Conservation (phyloP, 2,329 filamentous ascomycete genomes). For the Fusarium multiceps region DNA sequence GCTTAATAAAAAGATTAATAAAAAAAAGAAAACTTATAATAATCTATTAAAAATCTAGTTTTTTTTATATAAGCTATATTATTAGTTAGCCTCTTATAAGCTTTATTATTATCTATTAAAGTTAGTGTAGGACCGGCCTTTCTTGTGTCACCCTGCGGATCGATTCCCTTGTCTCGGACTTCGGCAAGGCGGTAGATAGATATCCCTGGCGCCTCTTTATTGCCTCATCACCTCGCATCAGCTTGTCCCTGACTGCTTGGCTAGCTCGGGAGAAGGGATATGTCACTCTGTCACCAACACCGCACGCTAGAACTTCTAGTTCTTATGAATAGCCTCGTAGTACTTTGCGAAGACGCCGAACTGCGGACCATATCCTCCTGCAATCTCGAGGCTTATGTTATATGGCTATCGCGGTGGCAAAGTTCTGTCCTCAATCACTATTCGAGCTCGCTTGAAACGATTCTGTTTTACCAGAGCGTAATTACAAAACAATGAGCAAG, state of each 20-base stretch:
- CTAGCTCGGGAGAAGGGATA: background rate
- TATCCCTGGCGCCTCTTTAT: background rate
- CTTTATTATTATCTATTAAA: too few species aligned
- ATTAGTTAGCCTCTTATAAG: too few species aligned
- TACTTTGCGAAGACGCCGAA: fast-evolving
- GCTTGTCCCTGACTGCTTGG: background rate
- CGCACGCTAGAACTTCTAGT: background rate
- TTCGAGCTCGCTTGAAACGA: background rate
- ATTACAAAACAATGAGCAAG: background rate
- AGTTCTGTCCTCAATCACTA: background rate
- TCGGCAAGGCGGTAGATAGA: background rate
- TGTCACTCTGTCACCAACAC: background rate
- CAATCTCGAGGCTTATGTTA: background rate
- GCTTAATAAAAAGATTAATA: too few species aligned
- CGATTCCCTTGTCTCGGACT: background rate
- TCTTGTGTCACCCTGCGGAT: too few species aligned
- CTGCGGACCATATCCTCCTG: background rate
- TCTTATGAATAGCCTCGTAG: background rate
- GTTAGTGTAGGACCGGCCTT: too few species aligned
- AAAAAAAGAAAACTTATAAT: too few species aligned
- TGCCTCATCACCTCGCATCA: background rate
- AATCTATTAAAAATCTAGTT: too few species aligned
- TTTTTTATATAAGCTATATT: too few species aligned
- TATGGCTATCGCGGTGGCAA: too few species aligned
- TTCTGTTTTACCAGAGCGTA: background rate